phyloP scores from a whole-genome alignment of 345 rosid genomes.

The Brassica napus region Da-Ae NC_063443.1:864001-864500 shows the following conservation, averaged over 20 bases:
- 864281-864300: constrained; percentile 68
- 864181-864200: constrained; percentile 67
- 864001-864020: constrained; percentile 71
- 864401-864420: constrained; percentile 36
- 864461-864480: constrained; percentile 33
- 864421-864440: constrained; percentile 41
- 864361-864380: constrained; percentile 40
- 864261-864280: constrained; percentile 55
- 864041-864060: constrained; percentile 59
- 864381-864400: constrained; percentile 41
- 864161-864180: constrained; percentile 64
- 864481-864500: constrained; percentile 22
- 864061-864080: constrained; percentile 55
- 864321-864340: constrained; percentile 26
- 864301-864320: constrained; percentile 56
- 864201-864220: constrained; percentile 78
- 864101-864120: constrained; percentile 71
- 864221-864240: constrained; percentile 77
- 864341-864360: constrained; percentile 27
- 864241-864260: constrained; percentile 73
- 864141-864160: constrained; percentile 80
- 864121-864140: constrained; percentile 68
- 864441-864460: constrained; percentile 35
- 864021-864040: constrained; percentile 71
- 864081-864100: constrained; percentile 80